Percentiles rank a stretch among this genome's conserved stretches.
Conservation (phyloP, 305 asterid species). For the Lippia alba region DNA sequence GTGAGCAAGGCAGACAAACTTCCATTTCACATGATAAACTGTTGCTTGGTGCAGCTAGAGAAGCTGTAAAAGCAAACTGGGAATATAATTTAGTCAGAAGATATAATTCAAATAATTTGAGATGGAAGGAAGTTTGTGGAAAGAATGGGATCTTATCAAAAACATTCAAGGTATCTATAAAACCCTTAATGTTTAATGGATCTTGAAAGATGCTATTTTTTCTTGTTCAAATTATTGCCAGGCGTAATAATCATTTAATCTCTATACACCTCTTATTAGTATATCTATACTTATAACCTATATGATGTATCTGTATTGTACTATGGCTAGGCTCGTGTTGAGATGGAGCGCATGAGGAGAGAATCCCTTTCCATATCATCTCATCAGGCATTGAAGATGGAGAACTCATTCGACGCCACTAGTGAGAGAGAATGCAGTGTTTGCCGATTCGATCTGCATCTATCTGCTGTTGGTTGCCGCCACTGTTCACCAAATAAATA, state of each 20-base stretch:
- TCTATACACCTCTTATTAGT: neutral
- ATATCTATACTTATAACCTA: neutral
- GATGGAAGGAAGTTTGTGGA: constrained; percentile 89
- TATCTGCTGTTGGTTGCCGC: constrained; percentile 92
- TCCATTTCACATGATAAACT: constrained; percentile 88
- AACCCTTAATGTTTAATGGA: neutral
- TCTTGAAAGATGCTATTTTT: neutral
- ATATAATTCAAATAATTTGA: constrained; percentile 55
- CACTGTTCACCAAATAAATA: constrained; percentile 82
- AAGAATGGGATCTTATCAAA: constrained; percentile 76
- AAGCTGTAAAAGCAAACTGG: constrained; percentile 90
- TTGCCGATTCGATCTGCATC: constrained; percentile 82
- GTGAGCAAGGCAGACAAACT: constrained; percentile 73
- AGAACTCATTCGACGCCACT: constrained; percentile 77
- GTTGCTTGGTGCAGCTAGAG: constrained; percentile 89
- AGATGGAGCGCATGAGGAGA: constrained; percentile 72
- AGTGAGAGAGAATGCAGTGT: constrained; percentile 90
- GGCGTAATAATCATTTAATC: neutral
- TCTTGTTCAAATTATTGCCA: constrained; percentile 14
- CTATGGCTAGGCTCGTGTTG: constrained; percentile 64
- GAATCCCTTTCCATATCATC: constrained; percentile 75
- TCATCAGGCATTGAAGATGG: constrained; percentile 80
- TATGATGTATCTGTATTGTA: neutral
- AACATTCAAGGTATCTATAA: constrained; percentile 66
- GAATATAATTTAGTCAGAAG: constrained; percentile 76